Evolutionary conservation across 805 yeast species (phyloP).

Genomic region (Monosporozyma aerobia): DNA sequence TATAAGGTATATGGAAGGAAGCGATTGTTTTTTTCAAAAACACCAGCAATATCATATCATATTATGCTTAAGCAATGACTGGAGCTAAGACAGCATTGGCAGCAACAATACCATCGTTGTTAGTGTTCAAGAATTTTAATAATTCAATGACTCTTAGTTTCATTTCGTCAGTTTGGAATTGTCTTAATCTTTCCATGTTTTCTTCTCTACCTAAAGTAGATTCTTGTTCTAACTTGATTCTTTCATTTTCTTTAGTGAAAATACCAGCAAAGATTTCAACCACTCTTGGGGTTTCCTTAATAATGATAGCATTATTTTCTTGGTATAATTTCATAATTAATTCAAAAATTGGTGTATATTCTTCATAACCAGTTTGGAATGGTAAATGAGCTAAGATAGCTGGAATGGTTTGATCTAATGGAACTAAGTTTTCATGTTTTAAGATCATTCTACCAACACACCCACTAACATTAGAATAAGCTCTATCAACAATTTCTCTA

Average conservation of each 20-base stretch:
- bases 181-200: constrained; percentile 66
- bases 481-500: constrained; percentile 68
- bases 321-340: constrained; percentile 66
- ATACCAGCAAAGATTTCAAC: constrained; percentile 61
- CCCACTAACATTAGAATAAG: constrained; percentile 91
- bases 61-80: constrained; percentile 24
- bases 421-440: constrained; percentile 62
- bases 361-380: constrained; percentile 80
- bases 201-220: constrained; percentile 83
- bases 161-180: constrained; percentile 63
- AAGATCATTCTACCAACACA: constrained; percentile 90
- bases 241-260: constrained; percentile 67
- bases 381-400: constrained; percentile 72
- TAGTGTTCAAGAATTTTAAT: constrained; percentile 61
- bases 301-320: constrained; percentile 45
- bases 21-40: not conserved
- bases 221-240: constrained; percentile 57
- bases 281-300: constrained; percentile 48
- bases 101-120: constrained; percentile 55
- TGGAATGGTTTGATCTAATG: constrained; percentile 69
- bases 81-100: constrained; percentile 31
- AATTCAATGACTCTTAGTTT: constrained; percentile 57
- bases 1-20: not conserved
- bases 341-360: constrained; percentile 82
- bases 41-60: not conserved